phyloP scores from a whole-genome alignment of 2,329 filamentous ascomycete species.

The Fulvia fulva region DNA sequence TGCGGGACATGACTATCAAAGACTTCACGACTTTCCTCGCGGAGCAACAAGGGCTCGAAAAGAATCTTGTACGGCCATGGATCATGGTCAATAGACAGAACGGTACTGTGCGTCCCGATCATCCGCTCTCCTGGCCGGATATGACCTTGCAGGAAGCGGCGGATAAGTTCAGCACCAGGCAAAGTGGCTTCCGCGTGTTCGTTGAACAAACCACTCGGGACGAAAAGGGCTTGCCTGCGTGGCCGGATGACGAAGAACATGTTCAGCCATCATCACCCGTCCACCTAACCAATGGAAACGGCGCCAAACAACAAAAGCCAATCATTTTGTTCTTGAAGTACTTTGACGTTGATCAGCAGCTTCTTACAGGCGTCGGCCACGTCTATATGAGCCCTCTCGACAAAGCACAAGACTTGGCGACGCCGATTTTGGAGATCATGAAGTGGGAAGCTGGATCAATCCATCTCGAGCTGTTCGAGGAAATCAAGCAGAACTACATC shows the following conservation, averaged over 20 bases:
- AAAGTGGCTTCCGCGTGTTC: slow-evolving; percentile 72
- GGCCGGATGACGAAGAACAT: slow-evolving; percentile 59
- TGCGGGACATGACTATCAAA: slow-evolving; percentile 69
- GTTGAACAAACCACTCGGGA: slow-evolving; percentile 71
- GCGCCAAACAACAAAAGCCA: slow-evolving; percentile 41
- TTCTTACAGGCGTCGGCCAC: slow-evolving; percentile 71
- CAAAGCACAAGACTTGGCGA: slow-evolving; percentile 79
- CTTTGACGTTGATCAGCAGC: slow-evolving; percentile 76
- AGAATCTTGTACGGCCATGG: slow-evolving; percentile 77
- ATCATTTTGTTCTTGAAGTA: slow-evolving; percentile 90
- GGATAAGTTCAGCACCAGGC: slow-evolving; percentile 65
- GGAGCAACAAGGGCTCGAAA: slow-evolving; percentile 63
- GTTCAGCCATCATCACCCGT: slow-evolving; percentile 40
- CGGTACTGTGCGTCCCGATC: slow-evolving; percentile 88
- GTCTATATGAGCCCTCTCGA: slow-evolving; percentile 84
- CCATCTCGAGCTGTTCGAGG: slow-evolving; percentile 76
- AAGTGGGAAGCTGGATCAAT: slow-evolving; percentile 67
- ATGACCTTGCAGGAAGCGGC: slow-evolving; percentile 65
- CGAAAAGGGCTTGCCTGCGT: slow-evolving; percentile 66
- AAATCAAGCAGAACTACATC: slow-evolving; percentile 98
- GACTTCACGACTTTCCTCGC: slow-evolving; percentile 72
- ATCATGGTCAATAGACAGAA: slow-evolving; percentile 98
- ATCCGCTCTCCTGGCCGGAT: slow-evolving; percentile 71
- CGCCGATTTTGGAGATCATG: slow-evolving; percentile 76
- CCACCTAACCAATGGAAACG: slow-evolving; percentile 39